Percentiles rank a stretch among this genome's conserved stretches.
Evolutionary conservation across 208 protist genomes (phyloP).

Genomic region (Strigomonas culicis): DNA sequence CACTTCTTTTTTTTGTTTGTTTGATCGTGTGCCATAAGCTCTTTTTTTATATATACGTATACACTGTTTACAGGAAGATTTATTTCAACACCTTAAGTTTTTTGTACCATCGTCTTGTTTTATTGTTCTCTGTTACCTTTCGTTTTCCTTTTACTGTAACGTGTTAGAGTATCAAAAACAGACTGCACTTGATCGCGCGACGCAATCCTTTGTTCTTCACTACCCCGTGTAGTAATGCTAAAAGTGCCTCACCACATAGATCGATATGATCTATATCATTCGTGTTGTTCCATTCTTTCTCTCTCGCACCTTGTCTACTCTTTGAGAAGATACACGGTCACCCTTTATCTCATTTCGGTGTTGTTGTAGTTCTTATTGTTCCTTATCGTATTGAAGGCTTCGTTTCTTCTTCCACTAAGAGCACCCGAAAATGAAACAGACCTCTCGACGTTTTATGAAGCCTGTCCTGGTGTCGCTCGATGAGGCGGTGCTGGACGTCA

Average conservation of each 20-base stretch:
- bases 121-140: background rate
- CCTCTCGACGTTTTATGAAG: conserved; percentile 9
- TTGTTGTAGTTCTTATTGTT: no score
- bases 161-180: background rate
- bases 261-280: no score
- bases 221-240: no score
- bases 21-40: background rate
- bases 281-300: no score
- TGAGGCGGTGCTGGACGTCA: conserved; percentile 58
- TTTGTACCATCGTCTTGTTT: background rate
- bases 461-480: conserved; percentile 27
- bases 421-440: conserved; percentile 1
- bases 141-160: background rate
- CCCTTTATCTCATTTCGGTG: no score
- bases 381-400: no score
- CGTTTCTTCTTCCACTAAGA: no score
- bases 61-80: background rate
- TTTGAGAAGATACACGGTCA: no score
- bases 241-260: no score
- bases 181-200: background rate
- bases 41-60: background rate
- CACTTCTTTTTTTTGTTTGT: background rate
- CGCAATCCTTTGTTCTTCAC: no score
- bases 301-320: no score
- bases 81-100: background rate